Conservation (phyloP, 192 early-diverging fungal species). For the Coemansia interrupta region DNA sequence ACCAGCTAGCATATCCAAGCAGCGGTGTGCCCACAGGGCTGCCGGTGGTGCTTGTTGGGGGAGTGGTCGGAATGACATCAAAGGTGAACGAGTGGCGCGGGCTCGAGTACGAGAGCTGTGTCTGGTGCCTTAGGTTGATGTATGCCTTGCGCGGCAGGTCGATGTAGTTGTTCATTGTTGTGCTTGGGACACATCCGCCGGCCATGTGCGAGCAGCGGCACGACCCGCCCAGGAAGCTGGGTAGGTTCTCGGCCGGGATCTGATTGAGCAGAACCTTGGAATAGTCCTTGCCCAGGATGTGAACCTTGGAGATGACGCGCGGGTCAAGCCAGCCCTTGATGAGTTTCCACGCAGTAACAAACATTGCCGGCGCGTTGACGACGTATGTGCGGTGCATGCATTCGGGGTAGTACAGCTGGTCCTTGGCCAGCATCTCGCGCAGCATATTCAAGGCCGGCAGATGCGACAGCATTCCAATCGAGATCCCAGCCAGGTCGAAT, state of each 20-base stretch:
- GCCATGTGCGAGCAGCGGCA: slow-evolving; percentile 73
- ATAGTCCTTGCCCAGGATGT: slow-evolving; percentile 63
- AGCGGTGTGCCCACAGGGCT: slow-evolving; percentile 35
- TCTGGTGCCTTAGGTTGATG: slow-evolving; percentile 29
- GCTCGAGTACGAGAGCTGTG: slow-evolving; percentile 31
- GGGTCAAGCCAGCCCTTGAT: slow-evolving; percentile 77
- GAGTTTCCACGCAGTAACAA: slow-evolving; percentile 77
- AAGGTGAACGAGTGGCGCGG: slow-evolving; percentile 37
- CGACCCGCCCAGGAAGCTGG: slow-evolving; percentile 65
- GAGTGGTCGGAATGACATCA: slow-evolving; percentile 16
- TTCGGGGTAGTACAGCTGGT: slow-evolving; percentile 94
- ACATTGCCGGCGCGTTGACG: slow-evolving; percentile 89
- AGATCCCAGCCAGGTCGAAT: slow-evolving; percentile 86
- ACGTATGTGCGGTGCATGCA: slow-evolving; percentile 87
- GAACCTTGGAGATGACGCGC: slow-evolving; percentile 57
- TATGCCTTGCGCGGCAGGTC: slow-evolving; percentile 47
- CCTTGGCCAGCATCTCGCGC: slow-evolving; percentile 72
- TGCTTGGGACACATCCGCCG: slow-evolving; percentile 59
- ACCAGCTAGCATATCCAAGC: slow-evolving; percentile 37
- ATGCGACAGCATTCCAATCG: slow-evolving; percentile 64
- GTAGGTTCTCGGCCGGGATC: slow-evolving; percentile 65
- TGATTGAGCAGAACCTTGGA: slow-evolving; percentile 58
- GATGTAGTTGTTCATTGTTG: slow-evolving; percentile 30
- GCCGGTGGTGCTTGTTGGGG: slow-evolving; percentile 4
- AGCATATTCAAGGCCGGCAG: slow-evolving; percentile 66